Conservation (phyloP, 2,329 filamentous ascomycete species). For the Rhynchosporium secalis region DNA sequence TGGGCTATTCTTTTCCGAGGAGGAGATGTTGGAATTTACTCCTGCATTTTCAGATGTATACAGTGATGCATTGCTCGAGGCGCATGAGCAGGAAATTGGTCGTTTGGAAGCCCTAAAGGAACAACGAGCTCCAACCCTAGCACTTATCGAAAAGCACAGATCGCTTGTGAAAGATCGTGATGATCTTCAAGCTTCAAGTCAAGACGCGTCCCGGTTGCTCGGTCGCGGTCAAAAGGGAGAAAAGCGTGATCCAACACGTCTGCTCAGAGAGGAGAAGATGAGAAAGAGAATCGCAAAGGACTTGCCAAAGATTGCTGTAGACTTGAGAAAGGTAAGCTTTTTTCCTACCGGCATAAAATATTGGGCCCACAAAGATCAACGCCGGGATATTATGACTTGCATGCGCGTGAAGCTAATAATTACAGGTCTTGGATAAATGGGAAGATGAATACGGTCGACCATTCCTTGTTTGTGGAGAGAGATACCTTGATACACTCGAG, state of each 20-base stretch:
- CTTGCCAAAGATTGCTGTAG: slow-evolving; percentile 82
- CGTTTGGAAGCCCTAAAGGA: slow-evolving; percentile 80
- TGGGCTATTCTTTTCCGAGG: slow-evolving; percentile 87
- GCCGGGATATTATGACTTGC: slow-evolving; percentile 10
- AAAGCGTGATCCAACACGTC: slow-evolving; percentile 88
- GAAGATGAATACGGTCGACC: slow-evolving; percentile 93
- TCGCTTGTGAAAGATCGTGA: slow-evolving; percentile 82
- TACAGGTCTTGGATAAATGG: slow-evolving; percentile 69
- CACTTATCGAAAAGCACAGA: slow-evolving; percentile 80
- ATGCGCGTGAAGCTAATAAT: slow-evolving; percentile 12
- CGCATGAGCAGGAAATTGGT: slow-evolving; percentile 87
- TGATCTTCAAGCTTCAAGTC: slow-evolving; percentile 84
- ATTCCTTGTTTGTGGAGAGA: slow-evolving; percentile 89
- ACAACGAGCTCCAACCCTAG: slow-evolving; percentile 81
- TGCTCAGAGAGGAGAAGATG: slow-evolving; percentile 97
- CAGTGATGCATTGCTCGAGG: slow-evolving; percentile 90
- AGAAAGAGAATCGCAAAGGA: slow-evolving; percentile 96
- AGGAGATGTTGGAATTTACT: slow-evolving; percentile 98
- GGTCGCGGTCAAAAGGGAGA: slow-evolving; percentile 89
- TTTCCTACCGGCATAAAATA: neutral
- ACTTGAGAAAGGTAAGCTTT: slow-evolving; percentile 63
- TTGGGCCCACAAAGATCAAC: slow-evolving; percentile 5
- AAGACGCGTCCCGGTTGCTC: slow-evolving; percentile 93
- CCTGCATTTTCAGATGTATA: slow-evolving; percentile 97
- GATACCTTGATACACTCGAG: slow-evolving; percentile 85